Evolutionary conservation across 768 basidiomycete genomes (phyloP).

Genomic region (Collybia sordida): DNA sequence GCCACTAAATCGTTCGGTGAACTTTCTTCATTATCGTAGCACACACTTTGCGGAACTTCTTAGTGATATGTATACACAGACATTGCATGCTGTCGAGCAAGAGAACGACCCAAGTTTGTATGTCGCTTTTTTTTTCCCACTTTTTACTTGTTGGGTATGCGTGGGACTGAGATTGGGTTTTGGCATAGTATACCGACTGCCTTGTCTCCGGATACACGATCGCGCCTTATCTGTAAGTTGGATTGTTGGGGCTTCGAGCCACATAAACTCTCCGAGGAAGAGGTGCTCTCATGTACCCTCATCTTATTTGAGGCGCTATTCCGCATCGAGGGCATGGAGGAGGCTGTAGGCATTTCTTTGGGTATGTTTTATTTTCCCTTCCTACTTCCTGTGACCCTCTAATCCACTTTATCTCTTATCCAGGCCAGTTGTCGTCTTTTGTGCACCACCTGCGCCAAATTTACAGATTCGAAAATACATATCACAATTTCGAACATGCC

Average conservation of each 20-base stretch:
- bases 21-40: slow-evolving; percentile 28
- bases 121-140: slow-evolving; percentile 18
- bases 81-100: slow-evolving; percentile 62
- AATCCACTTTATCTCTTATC: slow-evolving; percentile 5
- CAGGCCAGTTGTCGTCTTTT: slow-evolving; percentile 76
- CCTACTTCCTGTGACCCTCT: slow-evolving; percentile 13
- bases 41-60: slow-evolving; percentile 79
- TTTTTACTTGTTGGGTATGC: not conserved
- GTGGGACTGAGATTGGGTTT: not conserved
- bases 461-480: slow-evolving; percentile 89
- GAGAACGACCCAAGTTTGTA: slow-evolving; percentile 47
- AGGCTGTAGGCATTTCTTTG: slow-evolving; percentile 56
- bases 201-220: slow-evolving; percentile 49
- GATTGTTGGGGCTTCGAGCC: slow-evolving; percentile 92
- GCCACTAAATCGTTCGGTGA: not conserved
- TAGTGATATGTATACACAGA: slow-evolving; percentile 83
- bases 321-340: slow-evolving; percentile 72
- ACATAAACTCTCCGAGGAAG: slow-evolving; percentile 76
- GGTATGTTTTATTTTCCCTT: slow-evolving; percentile 40
- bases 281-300: slow-evolving; percentile 77
- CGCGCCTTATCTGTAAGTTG: slow-evolving; percentile 63
- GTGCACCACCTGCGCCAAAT: slow-evolving; percentile 87
- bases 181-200: slow-evolving; percentile 47
- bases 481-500: slow-evolving; percentile 98
- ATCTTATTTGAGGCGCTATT: slow-evolving; percentile 87